A percentile compares a stretch with the other conserved stretches of the same genome.
Conservation (phyloP, 2,329 filamentous ascomycete genomes). For the Domatiomyces globalis region DNA sequence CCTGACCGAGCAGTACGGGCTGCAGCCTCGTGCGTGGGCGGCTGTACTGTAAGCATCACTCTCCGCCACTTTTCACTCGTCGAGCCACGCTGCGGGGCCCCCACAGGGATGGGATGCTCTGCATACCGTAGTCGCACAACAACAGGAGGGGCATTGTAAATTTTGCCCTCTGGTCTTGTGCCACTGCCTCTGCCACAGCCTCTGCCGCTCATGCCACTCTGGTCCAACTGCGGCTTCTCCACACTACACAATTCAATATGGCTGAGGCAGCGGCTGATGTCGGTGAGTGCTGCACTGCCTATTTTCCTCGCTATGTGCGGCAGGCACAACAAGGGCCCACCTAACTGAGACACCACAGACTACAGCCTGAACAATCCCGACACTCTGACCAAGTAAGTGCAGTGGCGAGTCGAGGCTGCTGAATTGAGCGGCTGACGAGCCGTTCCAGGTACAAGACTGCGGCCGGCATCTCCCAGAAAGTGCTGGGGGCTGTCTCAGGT, state of each 20-base stretch:
- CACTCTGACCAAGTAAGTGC: conserved; percentile 63
- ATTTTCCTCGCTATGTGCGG: neutral
- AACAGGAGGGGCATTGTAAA: neutral
- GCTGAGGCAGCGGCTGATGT: conserved; percentile 8
- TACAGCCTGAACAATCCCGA: conserved; percentile 83
- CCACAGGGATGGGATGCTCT: too few species aligned
- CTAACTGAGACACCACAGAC: conserved; percentile 38
- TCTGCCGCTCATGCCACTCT: neutral
- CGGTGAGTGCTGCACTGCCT: conserved; percentile 1
- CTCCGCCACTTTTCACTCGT: neutral
- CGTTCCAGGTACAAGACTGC: conserved; percentile 68
- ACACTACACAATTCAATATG: conserved; percentile 3
- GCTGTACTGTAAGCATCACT: neutral
- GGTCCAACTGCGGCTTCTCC: neutral
- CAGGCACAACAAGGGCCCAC: neutral
- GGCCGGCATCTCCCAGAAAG: conserved; percentile 87
- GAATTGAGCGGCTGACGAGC: neutral
- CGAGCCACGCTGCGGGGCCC: neutral
- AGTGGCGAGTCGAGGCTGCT: neutral
- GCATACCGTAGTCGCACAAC: neutral
- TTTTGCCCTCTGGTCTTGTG: neutral
- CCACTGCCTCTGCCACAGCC: neutral
- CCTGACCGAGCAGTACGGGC: neutral
- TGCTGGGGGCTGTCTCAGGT: conserved; percentile 69
- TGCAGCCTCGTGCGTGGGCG: neutral